Evolutionary conservation across 495 filamentous ascomycete species (phyloP).

Genomic region (Bryoglossum gracile): DNA sequence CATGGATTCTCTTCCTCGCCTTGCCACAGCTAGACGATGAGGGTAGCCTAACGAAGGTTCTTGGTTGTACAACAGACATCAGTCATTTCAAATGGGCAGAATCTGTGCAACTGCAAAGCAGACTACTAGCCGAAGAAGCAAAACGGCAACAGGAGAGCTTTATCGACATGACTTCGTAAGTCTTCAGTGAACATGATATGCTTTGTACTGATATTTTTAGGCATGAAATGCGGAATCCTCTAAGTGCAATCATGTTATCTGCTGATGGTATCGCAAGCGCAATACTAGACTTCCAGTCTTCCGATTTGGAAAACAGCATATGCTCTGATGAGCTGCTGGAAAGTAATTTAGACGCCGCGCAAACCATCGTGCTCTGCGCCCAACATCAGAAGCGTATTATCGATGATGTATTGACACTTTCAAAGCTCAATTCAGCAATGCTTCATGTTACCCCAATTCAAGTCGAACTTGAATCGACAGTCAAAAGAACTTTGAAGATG

Average conservation of each 20-base stretch:
- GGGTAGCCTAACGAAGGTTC: constrained; percentile 13
- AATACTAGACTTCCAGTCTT: constrained; percentile 4
- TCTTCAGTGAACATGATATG: background rate
- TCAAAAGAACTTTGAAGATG: constrained; percentile 60
- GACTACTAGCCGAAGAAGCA: constrained; percentile 55
- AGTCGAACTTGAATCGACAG: constrained; percentile 57
- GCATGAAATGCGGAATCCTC: constrained; percentile 70
- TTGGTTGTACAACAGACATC: constrained; percentile 32
- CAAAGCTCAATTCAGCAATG: constrained; percentile 74
- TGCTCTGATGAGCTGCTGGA: constrained; percentile 31
- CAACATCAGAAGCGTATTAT: constrained; percentile 73
- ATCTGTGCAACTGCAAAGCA: constrained; percentile 52
- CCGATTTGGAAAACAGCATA: background rate
- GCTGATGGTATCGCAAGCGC: constrained; percentile 42
- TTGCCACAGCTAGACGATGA: constrained; percentile 51
- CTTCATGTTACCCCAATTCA: constrained; percentile 67
- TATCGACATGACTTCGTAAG: constrained; percentile 65
- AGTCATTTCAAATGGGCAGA: constrained; percentile 55
- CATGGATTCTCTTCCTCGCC: constrained; percentile 62
- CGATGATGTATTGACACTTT: constrained; percentile 66
- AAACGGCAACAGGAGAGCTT: constrained; percentile 76
- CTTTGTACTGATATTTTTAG: background rate
- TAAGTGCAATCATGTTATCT: constrained; percentile 53
- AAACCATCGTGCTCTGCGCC: constrained; percentile 75
- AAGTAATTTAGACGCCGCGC: constrained; percentile 64